Evolutionary conservation across 441 rosid species (phyloP).

Genomic region (Populus tomentosa): DNA sequence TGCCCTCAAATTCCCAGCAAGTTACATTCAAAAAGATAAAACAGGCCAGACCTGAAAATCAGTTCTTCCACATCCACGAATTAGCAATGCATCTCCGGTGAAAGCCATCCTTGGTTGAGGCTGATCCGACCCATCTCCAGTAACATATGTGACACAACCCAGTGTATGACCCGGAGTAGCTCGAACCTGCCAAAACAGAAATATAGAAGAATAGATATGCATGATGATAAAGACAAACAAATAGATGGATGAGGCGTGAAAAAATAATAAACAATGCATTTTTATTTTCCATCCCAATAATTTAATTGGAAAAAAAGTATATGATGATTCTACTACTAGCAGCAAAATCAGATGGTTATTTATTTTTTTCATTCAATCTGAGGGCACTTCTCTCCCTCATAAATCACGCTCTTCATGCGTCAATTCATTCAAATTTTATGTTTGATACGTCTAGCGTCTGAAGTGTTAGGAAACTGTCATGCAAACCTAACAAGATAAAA

Average conservation of each 20-base stretch:
- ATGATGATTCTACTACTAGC: not conserved
- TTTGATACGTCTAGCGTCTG: not conserved
- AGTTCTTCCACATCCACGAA: conserved; percentile 96
- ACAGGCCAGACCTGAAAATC: conserved; percentile 74
- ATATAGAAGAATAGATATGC: conserved; percentile 1
- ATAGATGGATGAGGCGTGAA: not conserved
- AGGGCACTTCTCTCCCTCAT: not conserved
- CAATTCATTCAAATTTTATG: not conserved
- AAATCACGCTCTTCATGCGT: not conserved
- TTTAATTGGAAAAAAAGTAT: not conserved
- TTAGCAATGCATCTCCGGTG: conserved; percentile 84
- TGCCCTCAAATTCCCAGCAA: not conserved
- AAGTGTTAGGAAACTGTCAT: too few relatives aligned
- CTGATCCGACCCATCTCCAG: conserved; percentile 73
- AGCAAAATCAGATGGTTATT: not conserved
- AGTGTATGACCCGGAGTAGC: conserved; percentile 92
- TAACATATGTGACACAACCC: conserved; percentile 91
- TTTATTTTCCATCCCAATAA: not conserved
- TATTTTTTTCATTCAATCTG: not conserved
- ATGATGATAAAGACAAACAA: not conserved
- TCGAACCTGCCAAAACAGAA: conserved; percentile 46
- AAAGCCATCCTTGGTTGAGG: conserved; percentile 97
- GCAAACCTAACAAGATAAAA: too few relatives aligned
- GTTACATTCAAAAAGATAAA: not conserved
- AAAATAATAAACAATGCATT: not conserved